Evolutionary conservation across 495 filamentous ascomycete genomes (phyloP), one percentile per base, ranked within the genome.

Genomic region (Penicillium diatomitis): DNA sequence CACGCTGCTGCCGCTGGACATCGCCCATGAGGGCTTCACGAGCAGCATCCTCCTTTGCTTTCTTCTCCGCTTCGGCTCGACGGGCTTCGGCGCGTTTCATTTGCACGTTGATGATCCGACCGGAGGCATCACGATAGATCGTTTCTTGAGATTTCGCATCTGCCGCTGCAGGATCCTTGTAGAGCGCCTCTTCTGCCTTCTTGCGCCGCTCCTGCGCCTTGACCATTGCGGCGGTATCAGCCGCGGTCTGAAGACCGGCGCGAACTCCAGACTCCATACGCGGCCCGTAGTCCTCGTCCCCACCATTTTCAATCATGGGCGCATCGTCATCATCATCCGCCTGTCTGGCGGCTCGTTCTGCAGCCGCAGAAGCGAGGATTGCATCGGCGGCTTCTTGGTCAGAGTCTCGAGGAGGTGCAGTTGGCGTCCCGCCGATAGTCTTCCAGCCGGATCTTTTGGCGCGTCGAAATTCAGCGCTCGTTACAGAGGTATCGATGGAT

Each of bases 111-210:
- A 97, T 87, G 8, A 95, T 83, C 12, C 90, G 79, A 3, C 92
- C 92, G 3, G 84, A 89, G 8, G 92, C 92, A 72, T 98, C 92
- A 43, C 92, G 84, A 60, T 96, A 92, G 38, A 96, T 86, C 0
- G 91, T 90, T 66, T 97, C 89, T 51, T 79, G 77, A 6, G 74
- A 71, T 29, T 69, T 47, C 54, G 60, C 69, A 4, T 56, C 54
- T 10, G 57, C 55, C 38, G 70, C 61, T 35, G 63, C 43, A 8
- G 66, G 64, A 28, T 71, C 71, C 8, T 73, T 68, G 48, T 62
- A 68, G 28, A 50, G 48, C 11, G 66, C 68, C 44, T 69, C 72
- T 47, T 76, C 71, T 29, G 60, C 60, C 48, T 70, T 67, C 38
- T 64, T 60, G 43, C 56, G 61, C 52, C 68, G 74, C 42, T 94